Evolutionary conservation across 805 yeast species (phyloP).

Genomic region (Cyberlindnera maritima): DNA sequence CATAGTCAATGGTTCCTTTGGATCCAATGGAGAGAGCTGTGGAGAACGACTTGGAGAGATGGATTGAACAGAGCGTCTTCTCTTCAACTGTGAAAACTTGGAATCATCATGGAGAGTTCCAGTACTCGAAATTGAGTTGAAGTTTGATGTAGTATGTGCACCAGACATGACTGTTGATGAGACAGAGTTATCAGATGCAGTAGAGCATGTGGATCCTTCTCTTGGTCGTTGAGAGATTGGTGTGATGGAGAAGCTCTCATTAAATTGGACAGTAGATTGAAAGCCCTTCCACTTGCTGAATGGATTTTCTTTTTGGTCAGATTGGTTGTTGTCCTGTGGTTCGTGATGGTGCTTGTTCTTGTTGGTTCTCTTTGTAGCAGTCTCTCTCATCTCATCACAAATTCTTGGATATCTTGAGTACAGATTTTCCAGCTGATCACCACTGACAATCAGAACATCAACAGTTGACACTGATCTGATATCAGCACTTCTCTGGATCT

Average conservation of each 20-base stretch:
- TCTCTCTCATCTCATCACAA: constrained; percentile 54
- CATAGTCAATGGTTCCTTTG: constrained; percentile 20
- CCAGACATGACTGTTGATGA: neutral
- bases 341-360: constrained; percentile 27
- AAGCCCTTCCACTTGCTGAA: constrained; percentile 28
- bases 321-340: constrained; percentile 3
- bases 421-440: constrained; percentile 50
- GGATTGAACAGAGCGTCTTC: constrained; percentile 16
- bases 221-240: neutral
- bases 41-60: constrained; percentile 13
- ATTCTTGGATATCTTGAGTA: constrained; percentile 58
- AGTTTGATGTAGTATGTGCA: neutral
- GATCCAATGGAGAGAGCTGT: constrained; percentile 7
- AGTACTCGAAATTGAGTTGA: constrained; percentile 7
- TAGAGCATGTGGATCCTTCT: constrained; percentile 10
- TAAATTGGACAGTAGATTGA: constrained; percentile 12
- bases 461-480: constrained; percentile 59
- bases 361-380: constrained; percentile 52
- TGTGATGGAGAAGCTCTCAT: constrained; percentile 1
- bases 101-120: constrained; percentile 5
- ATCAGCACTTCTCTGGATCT: constrained; percentile 51
- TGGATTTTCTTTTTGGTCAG: constrained; percentile 11
- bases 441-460: constrained; percentile 58
- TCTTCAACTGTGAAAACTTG: constrained; percentile 8
- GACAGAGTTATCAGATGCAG: constrained; percentile 3